Base-by-base conservation (phyloP, 1,139 yeast genomes). In the Debaryomyces fabryi region DNA sequence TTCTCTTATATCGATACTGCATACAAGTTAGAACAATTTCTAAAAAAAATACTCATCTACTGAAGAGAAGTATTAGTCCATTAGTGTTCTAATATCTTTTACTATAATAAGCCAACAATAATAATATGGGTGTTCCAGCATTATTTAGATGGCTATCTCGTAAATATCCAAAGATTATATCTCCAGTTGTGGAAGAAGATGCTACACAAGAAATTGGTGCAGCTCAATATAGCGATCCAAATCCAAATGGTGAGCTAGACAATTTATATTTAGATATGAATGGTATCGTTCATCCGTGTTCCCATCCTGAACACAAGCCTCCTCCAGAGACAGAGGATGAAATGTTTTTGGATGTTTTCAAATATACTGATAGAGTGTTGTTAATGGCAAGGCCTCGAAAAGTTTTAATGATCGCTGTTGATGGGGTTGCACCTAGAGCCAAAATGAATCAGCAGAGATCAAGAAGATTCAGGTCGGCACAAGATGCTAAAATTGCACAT, bases 401-500 rank as follows among this genome's bases (percentile, higher is more conserved):
- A 64, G 84, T 95, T 37, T 76, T 95, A 50, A 84, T 86, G 82
- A 92, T 95, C 68, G 98, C 99, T 1, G 96, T 95, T 45, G 99
- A 95, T 73, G 99, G 99, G 52, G 99, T 95, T 44, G 99, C 99
- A 1, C 99, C 99, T 20, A 77, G 99, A 62, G 99, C 99, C 39
- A 93, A 93, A 68, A 92, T 95, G 98, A 95, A 95, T 68, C 99
- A 93, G 68, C 99, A 93, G 69, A 81, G 99, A 57, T 84, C 96
- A 2, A 84, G 99, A 72, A 83, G 99, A 65, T 93, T 93, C 69
- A 78, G 97, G 58, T 83, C 96, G n/a, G 98, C 97, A 0, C 83
- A 85, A 62, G 99, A 93, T 56, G 97, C 97, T 7, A 83, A 88
- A 58, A 66, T 85, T 25, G 83, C 82, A 39, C 77, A 83, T 50